phyloP scores from a whole-genome alignment of 1,284 basidiomycete species.

The Ganoderma meredithae region DNA sequence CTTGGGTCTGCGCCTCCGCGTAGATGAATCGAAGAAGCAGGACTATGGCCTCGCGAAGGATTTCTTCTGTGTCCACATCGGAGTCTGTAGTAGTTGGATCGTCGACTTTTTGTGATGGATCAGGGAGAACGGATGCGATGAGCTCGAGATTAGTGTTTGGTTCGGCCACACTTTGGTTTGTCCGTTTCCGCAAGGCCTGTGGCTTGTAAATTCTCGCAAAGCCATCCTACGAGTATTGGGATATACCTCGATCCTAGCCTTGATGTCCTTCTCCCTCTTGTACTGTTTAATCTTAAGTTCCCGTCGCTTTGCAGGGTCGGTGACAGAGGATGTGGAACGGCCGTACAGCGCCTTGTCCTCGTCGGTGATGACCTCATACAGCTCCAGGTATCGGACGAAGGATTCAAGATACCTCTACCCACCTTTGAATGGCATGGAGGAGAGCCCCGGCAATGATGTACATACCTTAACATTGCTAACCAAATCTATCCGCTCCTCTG shows the following conservation, averaged over 20 bases:
- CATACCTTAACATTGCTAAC: constrained; percentile 30
- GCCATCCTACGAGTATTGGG: too few relatives aligned
- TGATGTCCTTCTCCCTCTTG: constrained; percentile 83
- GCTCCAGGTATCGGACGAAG: constrained; percentile 68
- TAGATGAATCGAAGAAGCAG: constrained; percentile 80
- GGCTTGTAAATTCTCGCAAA: constrained; percentile 2
- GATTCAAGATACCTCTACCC: constrained; percentile 61
- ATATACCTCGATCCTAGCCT: constrained; percentile 70
- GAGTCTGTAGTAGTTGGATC: constrained; percentile 55
- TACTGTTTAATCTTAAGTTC: constrained; percentile 91
- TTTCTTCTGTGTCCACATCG: constrained; percentile 68
- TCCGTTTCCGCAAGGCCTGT: constrained; percentile 63
- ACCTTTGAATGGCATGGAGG: constrained; percentile 4
- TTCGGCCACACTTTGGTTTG: constrained; percentile 47
- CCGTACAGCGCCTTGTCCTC: constrained; percentile 65
- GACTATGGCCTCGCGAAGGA: constrained; percentile 70
- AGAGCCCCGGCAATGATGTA: too few relatives aligned
- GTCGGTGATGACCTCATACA: constrained; percentile 74
- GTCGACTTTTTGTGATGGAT: constrained; percentile 39
- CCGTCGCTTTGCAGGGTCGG: constrained; percentile 73
- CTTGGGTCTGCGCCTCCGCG: constrained; percentile 72
- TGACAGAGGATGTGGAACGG: constrained; percentile 53
- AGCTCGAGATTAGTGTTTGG: constrained; percentile 61
- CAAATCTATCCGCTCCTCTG: constrained; percentile 59
- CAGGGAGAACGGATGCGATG: constrained; percentile 66